Evolutionary conservation across 768 basidiomycete genomes (phyloP).

Genomic region (Russula vinacea): DNA sequence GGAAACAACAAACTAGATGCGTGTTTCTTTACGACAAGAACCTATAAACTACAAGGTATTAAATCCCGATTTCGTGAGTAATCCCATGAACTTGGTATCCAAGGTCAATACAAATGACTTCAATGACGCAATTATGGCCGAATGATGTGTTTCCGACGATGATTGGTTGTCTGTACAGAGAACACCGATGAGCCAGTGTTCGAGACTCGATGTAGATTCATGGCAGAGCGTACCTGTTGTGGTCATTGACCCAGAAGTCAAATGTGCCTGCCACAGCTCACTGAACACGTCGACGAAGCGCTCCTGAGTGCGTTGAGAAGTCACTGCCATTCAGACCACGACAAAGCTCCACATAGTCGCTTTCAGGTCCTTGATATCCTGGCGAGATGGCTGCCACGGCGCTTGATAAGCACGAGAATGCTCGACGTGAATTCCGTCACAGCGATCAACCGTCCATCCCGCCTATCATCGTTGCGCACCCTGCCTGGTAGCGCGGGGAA

Average conservation of each 20-base stretch:
- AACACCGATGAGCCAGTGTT: background rate
- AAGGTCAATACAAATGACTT: background rate
- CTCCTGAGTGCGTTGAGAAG: slow-evolving; percentile 8
- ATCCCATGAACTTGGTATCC: background rate
- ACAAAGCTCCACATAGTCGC: slow-evolving; percentile 11
- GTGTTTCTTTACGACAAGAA: background rate
- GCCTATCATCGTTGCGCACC: background rate
- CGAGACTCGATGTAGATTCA: background rate
- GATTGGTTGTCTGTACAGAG: background rate
- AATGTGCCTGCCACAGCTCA: background rate
- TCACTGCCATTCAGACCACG: background rate
- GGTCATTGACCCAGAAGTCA: background rate
- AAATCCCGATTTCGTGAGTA: background rate
- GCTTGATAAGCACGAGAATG: background rate
- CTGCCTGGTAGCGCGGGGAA: background rate
- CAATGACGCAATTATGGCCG: slow-evolving; percentile 1
- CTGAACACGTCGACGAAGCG: background rate
- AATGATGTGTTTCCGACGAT: background rate
- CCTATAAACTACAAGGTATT: background rate
- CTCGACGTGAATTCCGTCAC: slow-evolving; percentile 7
- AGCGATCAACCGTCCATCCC: slow-evolving; percentile 3
- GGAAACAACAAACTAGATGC: background rate
- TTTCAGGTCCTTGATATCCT: slow-evolving; percentile 10
- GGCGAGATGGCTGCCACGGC: background rate
- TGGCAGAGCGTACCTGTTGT: background rate